Evolutionary conservation across 805 yeast species (phyloP), one percentile per base, ranked within the genome.

Genomic region (Ogataea pilisensis): DNA sequence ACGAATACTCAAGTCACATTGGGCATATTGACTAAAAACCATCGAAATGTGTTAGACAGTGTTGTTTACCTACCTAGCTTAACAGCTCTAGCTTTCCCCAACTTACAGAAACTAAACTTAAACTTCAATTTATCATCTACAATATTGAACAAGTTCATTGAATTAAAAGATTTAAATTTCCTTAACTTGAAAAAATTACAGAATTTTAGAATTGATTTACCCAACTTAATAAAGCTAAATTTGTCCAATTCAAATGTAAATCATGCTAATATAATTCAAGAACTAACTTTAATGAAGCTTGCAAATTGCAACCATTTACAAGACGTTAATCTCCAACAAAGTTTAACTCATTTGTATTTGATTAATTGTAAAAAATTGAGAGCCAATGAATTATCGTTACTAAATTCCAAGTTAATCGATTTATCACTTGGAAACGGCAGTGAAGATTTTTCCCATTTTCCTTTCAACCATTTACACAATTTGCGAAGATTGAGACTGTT

Each of bases 171-270:
- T 8, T 22, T 34, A 9, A 26, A 34, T 13, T 34, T 24, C 21
- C 2, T 16, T 16, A 22, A 14, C 5, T 24, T 22, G 14, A 34
- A 8, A 9, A 34, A 25, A 24, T 24, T 25, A 17, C 21, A 16
- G n/a, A 26, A 34, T 25, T 24, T 34, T 21, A 25, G 36, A 3
- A 9, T 34, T 13, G 36, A 34, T 34, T 24, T 34, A 16, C 36
- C 36, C n/a, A 12, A 5, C 8, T 24, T 34, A 26, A 34, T 24
- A 17, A 25, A 17, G 6, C 25, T 34, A 14, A 24, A 22, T 4
- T n/a, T 34, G 13, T n/a, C 29, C 8, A 24, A 22, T 16, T 34
- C 30, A 14, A 34, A 25, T 14, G 16, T 34, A 12, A 16, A 22
- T 24, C 16, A 34, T 16, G 7, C 21, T 2, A 24, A 17, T 16